A percentile compares a stretch with the other conserved stretches of the same genome.
phyloP scores from a whole-genome alignment of 495 filamentous ascomycete species.

The Aspergillus ellipticus region DNA sequence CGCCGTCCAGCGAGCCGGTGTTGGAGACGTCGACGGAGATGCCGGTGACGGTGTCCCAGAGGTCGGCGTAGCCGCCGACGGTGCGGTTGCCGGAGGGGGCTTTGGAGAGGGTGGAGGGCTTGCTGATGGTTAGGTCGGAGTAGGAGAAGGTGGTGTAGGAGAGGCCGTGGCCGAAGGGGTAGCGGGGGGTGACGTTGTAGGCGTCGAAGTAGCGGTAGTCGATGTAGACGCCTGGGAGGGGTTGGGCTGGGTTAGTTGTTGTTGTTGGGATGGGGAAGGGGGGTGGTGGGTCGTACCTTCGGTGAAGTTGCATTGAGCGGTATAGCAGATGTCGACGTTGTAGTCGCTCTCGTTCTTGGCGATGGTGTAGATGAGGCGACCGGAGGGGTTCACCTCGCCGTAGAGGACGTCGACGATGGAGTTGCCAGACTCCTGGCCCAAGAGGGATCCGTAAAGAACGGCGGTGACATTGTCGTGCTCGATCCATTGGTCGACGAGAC shows the following conservation, averaged over 20 bases:
- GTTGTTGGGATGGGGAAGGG: neutral
- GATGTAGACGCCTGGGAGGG: slow-evolving; percentile 49
- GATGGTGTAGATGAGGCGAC: slow-evolving; percentile 70
- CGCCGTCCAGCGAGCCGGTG: slow-evolving; percentile 44
- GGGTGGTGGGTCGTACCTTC: slow-evolving; percentile 38
- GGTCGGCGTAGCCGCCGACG: slow-evolving; percentile 52
- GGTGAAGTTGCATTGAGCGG: slow-evolving; percentile 56
- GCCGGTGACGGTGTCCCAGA: slow-evolving; percentile 55
- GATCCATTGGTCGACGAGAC: slow-evolving; percentile 41
- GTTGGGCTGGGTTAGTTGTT: neutral
- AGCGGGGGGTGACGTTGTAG: slow-evolving; percentile 55
- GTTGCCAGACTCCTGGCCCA: slow-evolving; percentile 58
- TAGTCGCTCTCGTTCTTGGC: slow-evolving; percentile 62
- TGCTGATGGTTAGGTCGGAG: slow-evolving; percentile 35
- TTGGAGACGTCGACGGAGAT: slow-evolving; percentile 52
- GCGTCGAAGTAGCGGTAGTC: slow-evolving; percentile 69
- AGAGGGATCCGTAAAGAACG: slow-evolving; percentile 54
- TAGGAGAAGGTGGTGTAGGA: slow-evolving; percentile 64
- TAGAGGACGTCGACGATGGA: slow-evolving; percentile 57
- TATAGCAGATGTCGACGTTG: slow-evolving; percentile 46
- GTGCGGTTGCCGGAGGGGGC: neutral
- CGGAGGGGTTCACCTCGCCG: slow-evolving; percentile 55
- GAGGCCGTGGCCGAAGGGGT: slow-evolving; percentile 66
- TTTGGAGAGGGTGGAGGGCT: slow-evolving; percentile 10
- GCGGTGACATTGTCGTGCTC: slow-evolving; percentile 60